Conservation (phyloP, 2,329 filamentous ascomycete genomes). For the Hypoxylon sp. region DNA sequence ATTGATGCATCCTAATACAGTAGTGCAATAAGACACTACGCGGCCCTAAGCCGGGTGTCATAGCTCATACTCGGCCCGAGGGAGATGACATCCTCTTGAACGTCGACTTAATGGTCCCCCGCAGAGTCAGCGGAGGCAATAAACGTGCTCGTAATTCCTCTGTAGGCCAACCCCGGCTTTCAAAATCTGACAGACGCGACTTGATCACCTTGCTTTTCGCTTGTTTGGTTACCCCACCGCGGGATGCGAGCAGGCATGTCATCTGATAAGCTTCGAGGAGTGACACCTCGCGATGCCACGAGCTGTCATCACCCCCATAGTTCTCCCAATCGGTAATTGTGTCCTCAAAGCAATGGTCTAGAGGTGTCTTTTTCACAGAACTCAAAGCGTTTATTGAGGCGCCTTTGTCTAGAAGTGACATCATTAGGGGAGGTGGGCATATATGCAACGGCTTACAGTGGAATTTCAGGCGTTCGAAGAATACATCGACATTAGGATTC, state of each 20-base stretch:
- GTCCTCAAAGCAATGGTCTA: conserved; percentile 16
- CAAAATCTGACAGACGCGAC: not conserved
- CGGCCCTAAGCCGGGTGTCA: too few relatives aligned
- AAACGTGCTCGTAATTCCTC: not conserved
- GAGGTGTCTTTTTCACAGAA: conserved; percentile 10
- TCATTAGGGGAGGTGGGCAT: not conserved
- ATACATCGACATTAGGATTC: conserved; percentile 14
- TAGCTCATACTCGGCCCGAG: not conserved
- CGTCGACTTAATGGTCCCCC: not conserved
- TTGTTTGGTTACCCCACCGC: conserved; percentile 4
- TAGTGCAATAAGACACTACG: too few relatives aligned
- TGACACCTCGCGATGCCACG: not conserved
- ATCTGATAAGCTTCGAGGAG: not conserved
- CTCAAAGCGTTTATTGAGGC: conserved; percentile 9
- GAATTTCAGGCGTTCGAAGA: not conserved
- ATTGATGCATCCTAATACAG: too few relatives aligned
- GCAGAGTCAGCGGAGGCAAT: not conserved
- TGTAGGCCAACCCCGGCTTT: not conserved
- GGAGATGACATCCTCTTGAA: not conserved
- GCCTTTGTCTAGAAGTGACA: conserved; percentile 11
- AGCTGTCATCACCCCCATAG: not conserved
- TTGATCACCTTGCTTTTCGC: not conserved
- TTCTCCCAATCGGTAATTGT: not conserved
- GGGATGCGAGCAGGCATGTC: conserved; percentile 4
- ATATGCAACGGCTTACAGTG: not conserved